Evolutionary conservation across 495 filamentous ascomycete species (phyloP).

Genomic region (Hypoxylon cercidicola): DNA sequence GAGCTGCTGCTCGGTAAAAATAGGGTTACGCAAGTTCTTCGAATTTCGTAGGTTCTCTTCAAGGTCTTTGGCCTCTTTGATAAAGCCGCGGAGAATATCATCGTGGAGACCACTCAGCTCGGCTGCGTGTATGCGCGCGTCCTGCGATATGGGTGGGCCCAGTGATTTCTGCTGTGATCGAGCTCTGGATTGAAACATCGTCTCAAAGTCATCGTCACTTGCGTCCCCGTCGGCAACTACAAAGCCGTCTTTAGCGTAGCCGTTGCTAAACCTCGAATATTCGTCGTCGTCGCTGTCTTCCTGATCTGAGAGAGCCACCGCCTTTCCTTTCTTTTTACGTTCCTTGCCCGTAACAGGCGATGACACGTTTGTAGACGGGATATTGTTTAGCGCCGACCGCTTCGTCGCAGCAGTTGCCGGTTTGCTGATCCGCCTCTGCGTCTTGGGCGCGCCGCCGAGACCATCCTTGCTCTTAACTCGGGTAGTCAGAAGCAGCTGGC

Average conservation of each 20-base stretch:
- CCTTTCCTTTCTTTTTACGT: conserved; percentile 59
- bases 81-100: conserved; percentile 68
- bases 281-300: conserved; percentile 53
- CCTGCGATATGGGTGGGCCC: conserved; percentile 77
- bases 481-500: conserved; percentile 47
- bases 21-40: conserved; percentile 69
- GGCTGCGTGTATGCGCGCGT: conserved; percentile 70
- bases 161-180: conserved; percentile 46
- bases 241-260: conserved; percentile 63
- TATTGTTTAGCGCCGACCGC: conserved; percentile 38
- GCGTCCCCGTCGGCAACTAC: conserved; percentile 61
- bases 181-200: conserved; percentile 52
- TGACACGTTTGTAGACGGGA: conserved; percentile 81
- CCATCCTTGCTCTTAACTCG: conserved; percentile 46
- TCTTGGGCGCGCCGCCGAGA: conserved; percentile 29
- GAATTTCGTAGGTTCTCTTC: conserved; percentile 73
- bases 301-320: conserved; percentile 38
- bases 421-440: conserved; percentile 26
- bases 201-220: conserved; percentile 69
- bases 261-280: conserved; percentile 51
- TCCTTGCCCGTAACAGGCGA: conserved; percentile 70
- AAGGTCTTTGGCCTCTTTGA: conserved; percentile 74
- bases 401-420: conserved; percentile 44
- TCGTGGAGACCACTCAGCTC: conserved; percentile 61
- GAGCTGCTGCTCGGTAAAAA: conserved; percentile 80